Evolutionary conservation across 2,329 filamentous ascomycete species (phyloP), one percentile per base, ranked within the genome.

Genomic region (Xylariaceae sp.): DNA sequence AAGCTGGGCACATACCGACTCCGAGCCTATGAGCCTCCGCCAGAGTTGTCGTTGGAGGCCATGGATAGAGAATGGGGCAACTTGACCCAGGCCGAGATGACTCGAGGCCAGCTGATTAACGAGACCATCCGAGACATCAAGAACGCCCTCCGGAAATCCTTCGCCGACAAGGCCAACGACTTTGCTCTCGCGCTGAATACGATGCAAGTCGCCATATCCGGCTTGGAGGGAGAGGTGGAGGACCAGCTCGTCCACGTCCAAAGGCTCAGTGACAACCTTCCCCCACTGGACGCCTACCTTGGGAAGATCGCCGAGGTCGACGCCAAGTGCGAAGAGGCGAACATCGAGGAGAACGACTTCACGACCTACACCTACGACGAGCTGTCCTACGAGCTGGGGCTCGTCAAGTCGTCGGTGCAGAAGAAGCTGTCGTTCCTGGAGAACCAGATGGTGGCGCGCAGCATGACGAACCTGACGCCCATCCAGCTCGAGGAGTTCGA

Each of bases 291-390:
- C 50, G 77, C 84, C 39, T 98, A 93, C 56, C 72, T 98, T 25
- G 80, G 86, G 43, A 84, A 87, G 43, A 95, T 98, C 53, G 84
- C 79, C 11, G 77, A 77, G 9, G 74, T 96, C 30, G 89, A 95
- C 53, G 77, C 78, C 43, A 87, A 94, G 61, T 98, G 92, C 57
- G 75, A 81, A 39, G 90, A 96, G 65, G 92, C 92, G 42, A 96
- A 98, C 57, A 95, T 98, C 44, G 92, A 98, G 60, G 92, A 98
- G 54, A 98, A 98, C 60, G 92, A 98, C 65, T 96, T 92, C 59
- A 98, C 92, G n/a, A 96, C 90, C 7, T 96, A 96, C 63, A 94
- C 90, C 8, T 92, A 96, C 58, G 92, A 98, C 55, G 92, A 98
- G 61, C 72, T 98, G 26, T 79, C 80, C 39, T 98, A 98, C 63